Evolutionary conservation across 2,329 filamentous ascomycete species (phyloP), one percentile per base, ranked within the genome.

Genomic region (Calonectria crousiana): DNA sequence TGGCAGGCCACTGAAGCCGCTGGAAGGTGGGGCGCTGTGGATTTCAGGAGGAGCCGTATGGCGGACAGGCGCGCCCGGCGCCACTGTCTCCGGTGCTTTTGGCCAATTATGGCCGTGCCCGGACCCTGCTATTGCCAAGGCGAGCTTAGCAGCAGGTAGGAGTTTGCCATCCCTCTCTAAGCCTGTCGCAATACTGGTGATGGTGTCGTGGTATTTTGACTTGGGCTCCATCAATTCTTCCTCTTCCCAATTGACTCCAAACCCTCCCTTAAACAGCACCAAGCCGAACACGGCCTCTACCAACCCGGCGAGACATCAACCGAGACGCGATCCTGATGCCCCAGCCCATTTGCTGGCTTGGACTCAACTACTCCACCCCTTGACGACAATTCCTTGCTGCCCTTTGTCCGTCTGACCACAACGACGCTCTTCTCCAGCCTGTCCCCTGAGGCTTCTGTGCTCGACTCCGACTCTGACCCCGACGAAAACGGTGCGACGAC

Each of bases 101-200:
- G 67, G 67, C 71, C 71, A 69, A 58, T 69, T 70, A 67, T 67
- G 67, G 71, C 52, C 58, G 60, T 58, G 67, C 41, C 51, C 32
- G 71, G 66, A 70, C 71, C 71, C 67, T 73, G 67, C 60, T 52
- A 70, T 70, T 73, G 71, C 71, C 67, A 69, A 73, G 71, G 53
- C 71, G 64, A 73, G 71, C 66, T 69, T 69, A 73, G 71, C 64
- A 64, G 71, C 23, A 73, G 71, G 65, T 62, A 62, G 38, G 56
- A 58, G 53, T 69, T 64, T 69, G 41, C 60, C 49, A 49, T 69
- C 67, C 67, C 69, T 62, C 71, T 65, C 60, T 65, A 49, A 65
- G 67, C 67, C 56, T 70, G 78, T 80, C 74, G 76, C 77, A 78
- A 80, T 78, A 69, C 75, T 76, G 76, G 74, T 72, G 77, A 75